These are phyloP conservation scores for Blastocystis sp. DNA, from an alignment of 352 stramenopile genomes.

Conservation along the genomic window DNA sequence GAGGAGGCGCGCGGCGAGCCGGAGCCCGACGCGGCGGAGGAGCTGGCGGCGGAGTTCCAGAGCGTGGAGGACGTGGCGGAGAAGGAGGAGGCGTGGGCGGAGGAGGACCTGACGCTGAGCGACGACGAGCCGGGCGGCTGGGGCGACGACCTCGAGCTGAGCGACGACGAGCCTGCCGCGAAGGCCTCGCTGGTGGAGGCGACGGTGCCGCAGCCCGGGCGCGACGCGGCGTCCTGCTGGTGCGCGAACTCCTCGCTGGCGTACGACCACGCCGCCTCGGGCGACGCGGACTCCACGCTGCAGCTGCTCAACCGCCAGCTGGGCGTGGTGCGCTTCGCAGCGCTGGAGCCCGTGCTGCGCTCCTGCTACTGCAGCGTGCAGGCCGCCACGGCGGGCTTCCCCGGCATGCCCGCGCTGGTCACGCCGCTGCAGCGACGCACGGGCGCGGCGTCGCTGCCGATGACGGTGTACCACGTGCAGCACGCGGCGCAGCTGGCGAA, in stretches of 20 bases:
- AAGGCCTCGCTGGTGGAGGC: conserved; percentile 50
- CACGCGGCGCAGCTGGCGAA: conserved; percentile 86
- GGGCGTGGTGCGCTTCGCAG: conserved; percentile 92
- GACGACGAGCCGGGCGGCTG: conserved; percentile 74
- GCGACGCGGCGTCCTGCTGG: conserved; percentile 85
- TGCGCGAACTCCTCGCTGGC: conserved; percentile 91
- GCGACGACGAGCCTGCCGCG: conserved; percentile 72
- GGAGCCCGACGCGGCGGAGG: conserved; percentile 22
- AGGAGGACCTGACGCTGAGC: conserved; percentile 83
- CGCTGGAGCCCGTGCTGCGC: conserved; percentile 86
- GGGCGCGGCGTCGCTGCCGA: conserved; percentile 83
- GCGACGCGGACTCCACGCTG: conserved; percentile 90
- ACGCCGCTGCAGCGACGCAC: conserved; percentile 80
- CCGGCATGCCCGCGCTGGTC: conserved; percentile 78
- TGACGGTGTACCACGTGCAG: conserved; percentile 82
- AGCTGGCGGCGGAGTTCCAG: conserved; percentile 69
- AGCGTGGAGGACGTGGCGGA: conserved; percentile 33
- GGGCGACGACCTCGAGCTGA: conserved; percentile 80
- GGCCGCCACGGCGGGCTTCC: conserved; percentile 82
- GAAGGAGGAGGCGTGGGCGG: conserved; percentile 43
- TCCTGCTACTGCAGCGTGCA: conserved; percentile 80
- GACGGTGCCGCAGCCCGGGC: conserved; percentile 82
- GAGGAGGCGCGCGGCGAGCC: conserved; percentile 69
- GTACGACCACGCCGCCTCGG: conserved; percentile 92
- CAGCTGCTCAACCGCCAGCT: conserved; percentile 97